phyloP scores from a whole-genome alignment of 495 filamentous ascomycete species.

The Rhypophila decipiens region DNA sequence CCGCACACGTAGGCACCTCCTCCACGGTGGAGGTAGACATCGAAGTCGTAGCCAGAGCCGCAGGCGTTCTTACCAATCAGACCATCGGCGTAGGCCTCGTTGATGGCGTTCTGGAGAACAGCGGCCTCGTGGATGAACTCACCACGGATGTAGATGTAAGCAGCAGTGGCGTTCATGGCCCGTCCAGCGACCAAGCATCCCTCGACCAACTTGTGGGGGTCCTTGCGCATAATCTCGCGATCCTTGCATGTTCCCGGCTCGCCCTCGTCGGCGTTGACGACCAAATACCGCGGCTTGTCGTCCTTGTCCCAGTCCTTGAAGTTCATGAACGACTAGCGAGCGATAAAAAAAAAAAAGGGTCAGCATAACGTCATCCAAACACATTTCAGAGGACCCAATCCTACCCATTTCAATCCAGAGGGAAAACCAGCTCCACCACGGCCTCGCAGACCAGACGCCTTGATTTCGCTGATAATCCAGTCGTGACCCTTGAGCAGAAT shows the following conservation, averaged over 20 bases:
- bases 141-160: constrained; percentile 99
- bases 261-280: constrained; percentile 98
- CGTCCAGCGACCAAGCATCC: constrained; percentile 94
- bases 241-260: constrained; percentile 99
- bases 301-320: constrained; percentile 99
- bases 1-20: constrained; percentile 97
- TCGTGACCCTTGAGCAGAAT: constrained; percentile 95
- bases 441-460: constrained; percentile 89
- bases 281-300: constrained; percentile 87
- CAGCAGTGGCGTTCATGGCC: constrained; percentile 95
- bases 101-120: constrained; percentile 86
- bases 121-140: constrained; percentile 98
- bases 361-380: constrained; percentile 10
- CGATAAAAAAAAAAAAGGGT: constrained; percentile 50
- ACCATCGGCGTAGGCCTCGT: constrained; percentile 91
- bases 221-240: constrained; percentile 99
- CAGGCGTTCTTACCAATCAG: constrained; percentile 97
- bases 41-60: constrained; percentile 93
- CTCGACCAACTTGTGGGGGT: constrained; percentile 97
- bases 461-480: constrained; percentile 97
- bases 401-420: constrained; percentile 97
- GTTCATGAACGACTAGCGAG: constrained; percentile 99
- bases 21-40: constrained; percentile 92
- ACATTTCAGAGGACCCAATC: constrained; percentile 8
- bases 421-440: constrained; percentile 97